Conservation (phyloP, 176 grass and related monocot genomes). For the Microstegium vimineum region DNA sequence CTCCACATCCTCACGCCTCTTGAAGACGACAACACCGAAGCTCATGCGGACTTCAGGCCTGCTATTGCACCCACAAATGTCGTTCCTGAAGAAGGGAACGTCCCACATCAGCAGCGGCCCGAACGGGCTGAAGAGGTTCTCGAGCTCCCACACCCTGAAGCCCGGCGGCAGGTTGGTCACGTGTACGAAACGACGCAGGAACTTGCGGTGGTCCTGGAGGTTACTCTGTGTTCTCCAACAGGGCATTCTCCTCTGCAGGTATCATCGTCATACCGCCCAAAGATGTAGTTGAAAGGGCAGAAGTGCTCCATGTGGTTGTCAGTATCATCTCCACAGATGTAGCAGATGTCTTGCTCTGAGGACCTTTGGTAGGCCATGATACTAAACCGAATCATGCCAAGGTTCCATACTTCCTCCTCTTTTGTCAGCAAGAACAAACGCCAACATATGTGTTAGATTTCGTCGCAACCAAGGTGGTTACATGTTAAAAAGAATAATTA, state of each 20-base stretch:
- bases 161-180: slow-evolving; percentile 21
- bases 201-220: background rate
- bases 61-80: background rate
- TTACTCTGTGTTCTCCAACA: background rate
- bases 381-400: background rate
- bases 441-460: background rate
- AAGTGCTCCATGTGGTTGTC: background rate
- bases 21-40: background rate
- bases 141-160: background rate
- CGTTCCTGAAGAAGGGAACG: background rate
- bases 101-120: slow-evolving; percentile 16
- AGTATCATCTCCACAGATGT: background rate
- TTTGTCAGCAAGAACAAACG: background rate
- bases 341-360: background rate
- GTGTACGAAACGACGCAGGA: background rate
- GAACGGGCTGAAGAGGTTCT: background rate
- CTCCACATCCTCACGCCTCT: background rate
- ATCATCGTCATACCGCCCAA: background rate
- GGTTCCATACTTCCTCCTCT: background rate
- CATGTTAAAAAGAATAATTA: background rate
- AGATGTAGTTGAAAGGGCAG: slow-evolving; percentile 21
- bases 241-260: background rate
- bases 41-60: background rate
- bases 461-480: background rate
- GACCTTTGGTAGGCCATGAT: background rate